Base-by-base conservation (phyloP, 176 grass and related monocot species). In the Cocos nucifera region DNA sequence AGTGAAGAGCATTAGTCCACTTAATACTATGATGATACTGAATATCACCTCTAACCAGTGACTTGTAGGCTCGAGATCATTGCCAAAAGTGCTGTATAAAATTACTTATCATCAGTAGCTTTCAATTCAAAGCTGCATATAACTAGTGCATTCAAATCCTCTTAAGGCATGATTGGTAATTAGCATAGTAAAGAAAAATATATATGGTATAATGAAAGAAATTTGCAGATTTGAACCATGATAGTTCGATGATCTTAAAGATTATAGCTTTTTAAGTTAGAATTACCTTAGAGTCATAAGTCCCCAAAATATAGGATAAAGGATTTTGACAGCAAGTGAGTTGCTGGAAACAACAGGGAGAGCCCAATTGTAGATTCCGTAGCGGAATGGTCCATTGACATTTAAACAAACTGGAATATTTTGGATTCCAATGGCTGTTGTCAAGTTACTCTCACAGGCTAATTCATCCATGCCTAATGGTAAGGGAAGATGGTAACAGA, bases 271-370 rank as follows among this genome's bases (percentile, higher is more conserved):
- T 1, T 15, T 27, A 49, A 7, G 22, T 61, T 49, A 30, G 50
- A 70, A 44, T 23, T 88, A 97, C 93, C 93, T 97, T 57, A 97
- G 87, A 51, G 86, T 85, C 84, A 97, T 97, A 16, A 97, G 93
- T 49, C 93, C 93, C 93, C 93, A 97, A 50, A 97, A 97, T 77
- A 97, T 91, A 26, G 93, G 93, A 56, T 91, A 97, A 35, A 97
- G 84, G 50, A 91, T 85, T 65, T 97, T 97, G 23, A 97, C 81
- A 54, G 80, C 73, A 58, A 97, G 84, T 2, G 87, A 91, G 66
- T 82, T 85, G 70, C 87, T 97, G 1, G 93, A 97, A 57, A 97
- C 90, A 54, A 97, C 87, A 58, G 93, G 93, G 27, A 97, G 87
- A 59, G 93, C 93, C 18, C 76, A 61, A 49, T 82, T 73, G 64